Percentiles rank a stretch among this genome's conserved stretches.
phyloP scores from a whole-genome alignment of 345 rosid genomes.

The Gossypium stocksii region DNA sequence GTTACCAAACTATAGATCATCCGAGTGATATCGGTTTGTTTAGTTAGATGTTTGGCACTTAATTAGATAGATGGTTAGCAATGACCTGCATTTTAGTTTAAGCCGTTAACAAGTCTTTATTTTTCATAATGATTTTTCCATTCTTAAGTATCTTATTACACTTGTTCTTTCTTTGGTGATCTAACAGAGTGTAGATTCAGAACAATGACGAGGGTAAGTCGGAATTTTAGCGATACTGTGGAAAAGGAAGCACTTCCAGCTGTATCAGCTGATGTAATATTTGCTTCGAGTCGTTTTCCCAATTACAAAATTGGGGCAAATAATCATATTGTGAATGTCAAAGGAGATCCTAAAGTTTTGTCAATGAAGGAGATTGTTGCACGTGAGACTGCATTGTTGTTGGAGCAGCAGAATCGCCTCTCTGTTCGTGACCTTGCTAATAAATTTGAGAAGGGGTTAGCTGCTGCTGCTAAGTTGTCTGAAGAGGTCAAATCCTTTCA shows the following conservation, averaged over 20 bases:
- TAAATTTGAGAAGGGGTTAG: conserved; percentile 90
- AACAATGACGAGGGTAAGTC: conserved; percentile 67
- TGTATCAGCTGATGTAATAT: conserved; percentile 80
- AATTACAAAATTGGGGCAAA: conserved; percentile 73
- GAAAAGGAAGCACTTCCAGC: conserved; percentile 59
- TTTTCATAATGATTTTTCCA: conserved; percentile 2
- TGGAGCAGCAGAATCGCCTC: conserved; percentile 93
- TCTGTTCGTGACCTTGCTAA: conserved; percentile 97
- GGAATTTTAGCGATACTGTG: conserved; percentile 61
- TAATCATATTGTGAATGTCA: conserved; percentile 66
- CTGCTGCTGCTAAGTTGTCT: conserved; percentile 92
- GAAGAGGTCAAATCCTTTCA: conserved; percentile 60
- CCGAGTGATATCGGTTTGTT: background rate
- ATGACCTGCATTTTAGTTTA: conserved; percentile 19
- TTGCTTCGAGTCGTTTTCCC: conserved; percentile 82
- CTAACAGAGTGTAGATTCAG: conserved; percentile 14
- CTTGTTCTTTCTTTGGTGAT: conserved; percentile 11
- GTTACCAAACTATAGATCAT: background rate
- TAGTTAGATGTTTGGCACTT: background rate
- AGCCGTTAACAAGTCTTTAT: conserved; percentile 4
- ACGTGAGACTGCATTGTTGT: conserved; percentile 72
- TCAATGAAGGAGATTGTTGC: conserved; percentile 94
- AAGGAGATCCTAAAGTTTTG: conserved; percentile 68
- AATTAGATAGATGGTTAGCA: conserved; percentile 15
- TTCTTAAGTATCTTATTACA: background rate